These are phyloP conservation scores for Leccinum laetum DNA, from an alignment of 1,284 basidiomycete genomes.

Conservation along the genomic window DNA sequence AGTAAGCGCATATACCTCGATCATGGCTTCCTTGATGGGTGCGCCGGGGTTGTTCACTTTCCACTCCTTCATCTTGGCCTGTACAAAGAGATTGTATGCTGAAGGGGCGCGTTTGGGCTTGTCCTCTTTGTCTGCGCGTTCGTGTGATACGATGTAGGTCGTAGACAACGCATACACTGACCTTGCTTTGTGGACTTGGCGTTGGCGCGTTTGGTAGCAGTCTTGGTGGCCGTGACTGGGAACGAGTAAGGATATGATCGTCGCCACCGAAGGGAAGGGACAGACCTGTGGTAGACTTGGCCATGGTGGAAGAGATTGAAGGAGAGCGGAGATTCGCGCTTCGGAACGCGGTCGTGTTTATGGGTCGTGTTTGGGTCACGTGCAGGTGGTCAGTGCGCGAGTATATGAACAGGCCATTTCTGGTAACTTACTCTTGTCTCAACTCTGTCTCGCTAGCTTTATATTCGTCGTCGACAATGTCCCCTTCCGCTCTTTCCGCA, in stretches of 20 bases:
- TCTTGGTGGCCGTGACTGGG: constrained; percentile 49
- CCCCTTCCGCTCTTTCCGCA: constrained; percentile 43
- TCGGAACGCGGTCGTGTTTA: constrained; percentile 12
- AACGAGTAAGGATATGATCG: neutral
- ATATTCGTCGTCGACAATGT: constrained; percentile 28
- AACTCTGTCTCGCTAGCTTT: neutral
- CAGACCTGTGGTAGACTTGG: constrained; percentile 37
- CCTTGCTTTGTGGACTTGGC: constrained; percentile 38
- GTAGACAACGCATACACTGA: constrained; percentile 10
- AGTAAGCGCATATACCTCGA: constrained; percentile 37
- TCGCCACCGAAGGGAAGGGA: neutral
- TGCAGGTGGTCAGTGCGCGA: constrained; percentile 35
- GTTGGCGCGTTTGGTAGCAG: constrained; percentile 50
- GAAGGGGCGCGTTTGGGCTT: constrained; percentile 54
- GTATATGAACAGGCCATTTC: constrained; percentile 20
- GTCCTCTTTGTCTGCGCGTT: constrained; percentile 34
- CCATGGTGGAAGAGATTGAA: constrained; percentile 28
- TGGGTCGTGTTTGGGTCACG: constrained; percentile 34
- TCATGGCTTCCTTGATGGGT: constrained; percentile 52
- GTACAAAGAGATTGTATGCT: constrained; percentile 56
- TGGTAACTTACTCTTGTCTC: neutral
- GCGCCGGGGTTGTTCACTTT: constrained; percentile 50
- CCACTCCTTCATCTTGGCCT: constrained; percentile 53
- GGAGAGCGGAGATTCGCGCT: constrained; percentile 7
- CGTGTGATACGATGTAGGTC: neutral